Percentiles rank a stretch among this genome's conserved stretches.
Conservation (phyloP, 179 eudicot genomes). For the Spinacia oleracea region DNA sequence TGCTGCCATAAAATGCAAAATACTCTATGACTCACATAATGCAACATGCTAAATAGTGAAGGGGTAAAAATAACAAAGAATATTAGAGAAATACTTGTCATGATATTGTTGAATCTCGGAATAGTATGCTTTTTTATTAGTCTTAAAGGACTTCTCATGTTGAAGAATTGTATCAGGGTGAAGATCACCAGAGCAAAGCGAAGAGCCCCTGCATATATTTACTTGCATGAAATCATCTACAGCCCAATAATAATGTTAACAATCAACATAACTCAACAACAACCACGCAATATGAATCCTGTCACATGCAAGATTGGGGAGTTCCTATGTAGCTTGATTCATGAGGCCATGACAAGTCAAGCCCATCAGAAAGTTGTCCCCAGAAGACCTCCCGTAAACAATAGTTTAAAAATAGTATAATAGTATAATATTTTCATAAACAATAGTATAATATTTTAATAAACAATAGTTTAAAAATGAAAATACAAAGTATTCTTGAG, state of each 20-base stretch:
- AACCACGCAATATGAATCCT: neutral
- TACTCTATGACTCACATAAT: constrained; percentile 12
- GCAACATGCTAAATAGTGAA: neutral
- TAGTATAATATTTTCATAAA: too few relatives aligned
- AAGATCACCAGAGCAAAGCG: constrained; percentile 68
- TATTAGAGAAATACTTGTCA: constrained; percentile 42
- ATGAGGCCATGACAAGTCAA: neutral
- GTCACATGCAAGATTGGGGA: neutral
- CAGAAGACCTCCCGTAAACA: too few relatives aligned
- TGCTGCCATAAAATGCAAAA: constrained; percentile 52
- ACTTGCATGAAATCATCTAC: constrained; percentile 10
- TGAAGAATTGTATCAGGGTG: constrained; percentile 75
- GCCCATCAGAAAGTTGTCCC: neutral
- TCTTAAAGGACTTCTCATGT: constrained; percentile 52
- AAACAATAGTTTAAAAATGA: neutral
- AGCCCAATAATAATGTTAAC: neutral
- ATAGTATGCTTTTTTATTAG: constrained; percentile 67
- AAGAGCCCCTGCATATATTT: constrained; percentile 59
- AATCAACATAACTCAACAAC: neutral
- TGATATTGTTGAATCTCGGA: constrained; percentile 70
- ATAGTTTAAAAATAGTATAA: too few relatives aligned
- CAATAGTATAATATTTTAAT: neutral
- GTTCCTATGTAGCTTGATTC: neutral
- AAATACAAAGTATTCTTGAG: neutral
- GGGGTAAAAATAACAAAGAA: neutral